Conservation (phyloP, 2,329 filamentous ascomycete genomes). For the Grosmannia penicillata region DNA sequence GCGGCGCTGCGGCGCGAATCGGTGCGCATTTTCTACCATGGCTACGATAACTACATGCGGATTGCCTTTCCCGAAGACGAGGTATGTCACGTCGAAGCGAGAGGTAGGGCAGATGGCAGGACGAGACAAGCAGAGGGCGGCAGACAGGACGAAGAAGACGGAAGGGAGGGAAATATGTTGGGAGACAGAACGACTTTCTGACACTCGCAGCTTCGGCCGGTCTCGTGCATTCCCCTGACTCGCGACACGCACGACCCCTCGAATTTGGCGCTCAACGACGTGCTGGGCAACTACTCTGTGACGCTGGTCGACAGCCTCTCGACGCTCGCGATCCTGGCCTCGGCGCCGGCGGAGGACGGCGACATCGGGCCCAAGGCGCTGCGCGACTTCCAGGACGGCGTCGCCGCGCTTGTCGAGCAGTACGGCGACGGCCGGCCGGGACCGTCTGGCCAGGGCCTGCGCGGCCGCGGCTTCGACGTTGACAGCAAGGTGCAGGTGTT, state of each 20-base stretch:
- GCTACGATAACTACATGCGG: constrained; percentile 86
- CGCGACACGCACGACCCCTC: constrained; percentile 67
- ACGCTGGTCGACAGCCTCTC: constrained; percentile 92
- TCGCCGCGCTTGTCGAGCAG: constrained; percentile 59
- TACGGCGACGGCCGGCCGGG: constrained; percentile 75
- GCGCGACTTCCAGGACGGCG: constrained; percentile 63
- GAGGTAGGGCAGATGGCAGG: no score
- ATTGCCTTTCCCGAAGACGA: constrained; percentile 94
- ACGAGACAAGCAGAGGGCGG: no score
- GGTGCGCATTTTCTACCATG: constrained; percentile 86
- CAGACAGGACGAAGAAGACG: not conserved
- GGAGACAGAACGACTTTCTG: no score
- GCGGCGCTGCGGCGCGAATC: constrained; percentile 43
- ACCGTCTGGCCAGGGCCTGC: constrained; percentile 51
- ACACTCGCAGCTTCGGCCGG: constrained; percentile 55
- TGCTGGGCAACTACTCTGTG: constrained; percentile 90
- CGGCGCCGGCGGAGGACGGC: constrained; percentile 43
- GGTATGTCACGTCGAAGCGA: constrained; percentile 27
- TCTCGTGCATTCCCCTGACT: constrained; percentile 71
- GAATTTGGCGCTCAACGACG: constrained; percentile 80
- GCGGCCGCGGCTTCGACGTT: constrained; percentile 74
- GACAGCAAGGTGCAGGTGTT: constrained; percentile 99
- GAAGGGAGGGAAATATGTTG: not conserved
- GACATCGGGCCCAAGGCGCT: constrained; percentile 46
- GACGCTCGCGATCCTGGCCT: constrained; percentile 83